Evolutionary conservation across 345 rosid species (phyloP).

Genomic region (Syzygium oleosum): DNA sequence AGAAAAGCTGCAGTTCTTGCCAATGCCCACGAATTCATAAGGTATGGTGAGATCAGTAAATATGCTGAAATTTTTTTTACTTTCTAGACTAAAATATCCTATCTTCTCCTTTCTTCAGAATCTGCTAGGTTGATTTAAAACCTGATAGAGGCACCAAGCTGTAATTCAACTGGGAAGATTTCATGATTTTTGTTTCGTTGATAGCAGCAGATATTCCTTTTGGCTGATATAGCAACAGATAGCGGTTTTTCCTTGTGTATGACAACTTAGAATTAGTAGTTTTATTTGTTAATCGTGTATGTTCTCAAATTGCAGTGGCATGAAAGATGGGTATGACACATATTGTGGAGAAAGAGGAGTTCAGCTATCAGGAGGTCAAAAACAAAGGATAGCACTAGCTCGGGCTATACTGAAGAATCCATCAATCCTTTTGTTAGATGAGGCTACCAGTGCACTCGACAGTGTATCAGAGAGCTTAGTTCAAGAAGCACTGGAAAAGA

Average conservation of each 20-base stretch:
- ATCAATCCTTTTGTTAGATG: constrained; percentile 53
- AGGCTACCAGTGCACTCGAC: constrained; percentile 71
- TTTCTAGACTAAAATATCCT: neutral
- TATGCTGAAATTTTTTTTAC: neutral
- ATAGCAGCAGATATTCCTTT: neutral
- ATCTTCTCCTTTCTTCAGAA: neutral
- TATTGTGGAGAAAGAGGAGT: constrained; percentile 58
- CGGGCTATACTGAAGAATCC: constrained; percentile 65
- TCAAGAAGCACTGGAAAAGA: constrained; percentile 59
- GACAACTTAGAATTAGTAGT: neutral
- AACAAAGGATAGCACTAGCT: constrained; percentile 65
- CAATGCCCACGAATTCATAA: constrained; percentile 59
- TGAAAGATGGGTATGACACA: constrained; percentile 61
- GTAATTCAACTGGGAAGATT: neutral
- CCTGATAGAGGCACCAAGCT: neutral
- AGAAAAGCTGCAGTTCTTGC: constrained; percentile 44
- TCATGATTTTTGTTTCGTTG: neutral
- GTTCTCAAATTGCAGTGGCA: constrained; percentile 27
- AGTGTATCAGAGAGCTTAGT: constrained; percentile 48
- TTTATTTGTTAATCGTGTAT: neutral
- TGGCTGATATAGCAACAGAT: neutral
- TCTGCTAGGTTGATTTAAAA: neutral
- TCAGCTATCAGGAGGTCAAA: constrained; percentile 71
- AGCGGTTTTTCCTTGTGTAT: neutral
- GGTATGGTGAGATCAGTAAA: constrained; percentile 15